Percentiles rank a stretch among this genome's conserved stretches.
Conservation (phyloP, 2,329 filamentous ascomycete species). For the Bipolaris cookei region DNA sequence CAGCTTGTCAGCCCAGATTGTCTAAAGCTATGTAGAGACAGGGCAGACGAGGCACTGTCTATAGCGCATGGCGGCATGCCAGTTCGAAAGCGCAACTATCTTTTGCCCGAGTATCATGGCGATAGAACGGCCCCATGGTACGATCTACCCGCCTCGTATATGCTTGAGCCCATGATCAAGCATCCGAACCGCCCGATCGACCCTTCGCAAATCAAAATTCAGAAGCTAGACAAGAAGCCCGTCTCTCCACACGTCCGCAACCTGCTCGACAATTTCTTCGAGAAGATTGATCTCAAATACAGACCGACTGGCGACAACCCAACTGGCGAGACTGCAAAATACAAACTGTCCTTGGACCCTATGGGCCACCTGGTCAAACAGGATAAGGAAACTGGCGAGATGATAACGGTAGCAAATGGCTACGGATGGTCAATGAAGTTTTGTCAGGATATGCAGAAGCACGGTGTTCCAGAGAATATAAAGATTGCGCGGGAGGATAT, state of each 20-base stretch:
- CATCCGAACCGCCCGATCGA: conserved; percentile 78
- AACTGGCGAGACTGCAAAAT: conserved; percentile 46
- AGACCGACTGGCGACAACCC: conserved; percentile 55
- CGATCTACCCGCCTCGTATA: conserved; percentile 80
- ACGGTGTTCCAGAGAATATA: conserved; percentile 33
- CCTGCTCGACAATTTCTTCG: conserved; percentile 72
- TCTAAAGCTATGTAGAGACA: conserved; percentile 65
- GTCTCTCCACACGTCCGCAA: conserved; percentile 72
- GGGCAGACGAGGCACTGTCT: conserved; percentile 56
- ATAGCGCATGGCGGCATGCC: conserved; percentile 35
- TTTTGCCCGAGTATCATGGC: conserved; percentile 78
- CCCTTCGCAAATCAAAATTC: conserved; percentile 66
- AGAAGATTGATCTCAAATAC: conserved; percentile 59
- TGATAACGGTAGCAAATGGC: conserved; percentile 73
- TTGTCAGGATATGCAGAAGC: conserved; percentile 77
- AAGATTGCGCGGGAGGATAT: conserved; percentile 29
- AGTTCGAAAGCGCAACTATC: conserved; percentile 65
- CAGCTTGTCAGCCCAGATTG: conserved; percentile 64
- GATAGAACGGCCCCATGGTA: conserved; percentile 76
- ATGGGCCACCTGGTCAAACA: conserved; percentile 72
- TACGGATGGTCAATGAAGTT: conserved; percentile 87
- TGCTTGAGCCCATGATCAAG: conserved; percentile 78
- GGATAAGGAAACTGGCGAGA: conserved; percentile 70
- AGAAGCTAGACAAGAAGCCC: conserved; percentile 69
- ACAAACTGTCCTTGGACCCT: conserved; percentile 65